Base-by-base conservation (phyloP, 352 stramenopile genomes). In the Pythium aphanidermatum region DNA sequence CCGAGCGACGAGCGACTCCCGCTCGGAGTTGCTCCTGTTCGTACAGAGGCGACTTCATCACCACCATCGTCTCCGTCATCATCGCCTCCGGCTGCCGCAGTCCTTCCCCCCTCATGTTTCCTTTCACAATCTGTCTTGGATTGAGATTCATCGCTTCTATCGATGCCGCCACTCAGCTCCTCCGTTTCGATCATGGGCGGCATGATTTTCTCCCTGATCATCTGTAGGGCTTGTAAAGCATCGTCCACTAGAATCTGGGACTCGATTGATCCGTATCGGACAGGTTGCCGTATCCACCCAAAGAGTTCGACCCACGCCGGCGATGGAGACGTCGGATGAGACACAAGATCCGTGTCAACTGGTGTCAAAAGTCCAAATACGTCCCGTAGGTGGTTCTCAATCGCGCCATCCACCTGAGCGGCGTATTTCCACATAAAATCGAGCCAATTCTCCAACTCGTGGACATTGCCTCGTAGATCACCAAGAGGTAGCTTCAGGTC, bases 351-450 rank as follows among this genome's bases (percentile, higher is more conserved):
- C 0, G 17, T 30, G 6, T 56, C 40, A 16, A 46, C 37, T 11
- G 53, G 32, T 17, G 33, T 13, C 0, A 48, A 13, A 9, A 61
- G 14, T 6, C 53, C 54, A 35, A 63, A 63, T 1, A 47, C 31
- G 34, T 63, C 54, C 7, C 54, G 40, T 5, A 39, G 29, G 2
- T 48, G 34, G 6, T 21, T 47, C 21, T 63, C 46, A 2, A 57
- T 17, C 1, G 40, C 5, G 12, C 26, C 17, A 21, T 51, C 53
- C 10, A 61, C 23, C 14, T 6, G 34, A 1, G 27, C 31, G 0
- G 60, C 42, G 50, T 71, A 70, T 3, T 1, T 40, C 66, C 66
- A 77, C 38, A 71, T 19, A 0, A 63, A 10, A 13, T 71, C 59
- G 4, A 77, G 31, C 66, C 66, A 77, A 25, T 60, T 49, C 29